Conservation (phyloP, 768 basidiomycete genomes). For the Xerocomellus amylosporus region DNA sequence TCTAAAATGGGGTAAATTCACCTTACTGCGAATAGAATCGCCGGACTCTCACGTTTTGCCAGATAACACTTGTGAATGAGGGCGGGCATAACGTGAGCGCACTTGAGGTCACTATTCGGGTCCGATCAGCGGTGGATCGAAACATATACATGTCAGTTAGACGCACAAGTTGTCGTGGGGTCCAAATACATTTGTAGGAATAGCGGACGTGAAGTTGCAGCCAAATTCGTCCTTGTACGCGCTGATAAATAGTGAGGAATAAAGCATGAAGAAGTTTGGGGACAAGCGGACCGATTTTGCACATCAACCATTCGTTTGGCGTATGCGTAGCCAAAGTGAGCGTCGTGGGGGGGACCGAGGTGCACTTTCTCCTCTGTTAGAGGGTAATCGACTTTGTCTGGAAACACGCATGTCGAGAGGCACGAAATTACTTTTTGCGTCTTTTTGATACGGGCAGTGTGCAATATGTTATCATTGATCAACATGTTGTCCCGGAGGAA, state of each 20-base stretch:
- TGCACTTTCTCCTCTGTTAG: conserved; percentile 93
- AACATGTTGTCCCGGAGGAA: conserved; percentile 93
- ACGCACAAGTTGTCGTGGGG: conserved; percentile 89
- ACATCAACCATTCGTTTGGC: conserved; percentile 96
- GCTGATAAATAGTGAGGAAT: conserved; percentile 37
- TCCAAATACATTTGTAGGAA: conserved; percentile 97
- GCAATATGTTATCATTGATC: conserved; percentile 93
- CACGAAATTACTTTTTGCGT: conserved; percentile 87
- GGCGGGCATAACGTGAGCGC: conserved; percentile 92
- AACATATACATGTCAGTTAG: background rate
- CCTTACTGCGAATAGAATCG: background rate
- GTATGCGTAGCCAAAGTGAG: conserved; percentile 96
- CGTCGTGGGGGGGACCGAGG: conserved; percentile 85
- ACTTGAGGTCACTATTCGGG: conserved; percentile 70
- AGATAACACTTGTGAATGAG: conserved; percentile 91
- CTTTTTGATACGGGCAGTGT: conserved; percentile 63
- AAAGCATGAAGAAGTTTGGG: background rate
- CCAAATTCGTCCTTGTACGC: conserved; percentile 97
- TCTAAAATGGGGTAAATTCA: conserved; percentile 44
- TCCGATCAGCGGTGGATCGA: conserved; percentile 1
- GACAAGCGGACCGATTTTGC: conserved; percentile 74
- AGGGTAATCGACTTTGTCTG: conserved; percentile 91
- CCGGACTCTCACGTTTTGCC: conserved; percentile 65
- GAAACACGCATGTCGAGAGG: conserved; percentile 96
- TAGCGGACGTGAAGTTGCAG: conserved; percentile 92